A percentile compares a stretch with the other conserved stretches of the same genome.
phyloP scores from a whole-genome alignment of 441 rosid species.

The Adansonia gregorii region DNA sequence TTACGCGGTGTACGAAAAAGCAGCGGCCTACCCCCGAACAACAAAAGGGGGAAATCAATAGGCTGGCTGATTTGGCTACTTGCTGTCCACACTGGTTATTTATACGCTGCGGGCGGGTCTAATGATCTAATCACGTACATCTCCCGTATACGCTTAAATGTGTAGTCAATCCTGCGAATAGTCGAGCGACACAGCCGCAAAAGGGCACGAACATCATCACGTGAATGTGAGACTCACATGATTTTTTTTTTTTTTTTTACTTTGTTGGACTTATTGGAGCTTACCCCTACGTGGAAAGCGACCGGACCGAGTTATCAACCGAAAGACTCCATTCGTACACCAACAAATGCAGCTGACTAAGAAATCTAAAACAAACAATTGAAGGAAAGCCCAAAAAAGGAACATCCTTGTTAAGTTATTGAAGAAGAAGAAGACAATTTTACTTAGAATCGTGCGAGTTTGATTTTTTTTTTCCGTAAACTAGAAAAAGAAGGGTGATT shows the following conservation, averaged over 20 bases:
- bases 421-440: conserved; percentile 2
- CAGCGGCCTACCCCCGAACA: background rate
- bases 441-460: background rate
- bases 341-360: background rate
- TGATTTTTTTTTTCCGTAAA: background rate
- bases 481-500: background rate
- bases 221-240: background rate
- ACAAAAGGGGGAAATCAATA: background rate
- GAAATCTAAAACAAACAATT: background rate
- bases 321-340: background rate
- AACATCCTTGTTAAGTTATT: background rate
- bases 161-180: background rate
- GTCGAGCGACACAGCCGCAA: background rate
- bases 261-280: background rate
- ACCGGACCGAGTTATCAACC: conserved; percentile 1
- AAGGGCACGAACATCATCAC: background rate
- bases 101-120: background rate
- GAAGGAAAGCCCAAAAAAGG: no score
- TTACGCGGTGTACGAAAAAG: background rate
- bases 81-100: background rate
- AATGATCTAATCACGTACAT: background rate
- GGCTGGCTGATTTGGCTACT: background rate
- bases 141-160: background rate
- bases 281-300: background rate
- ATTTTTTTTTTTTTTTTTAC: background rate